These are phyloP conservation scores for Porcisia hertigi DNA, from an alignment of 208 protist genomes.

Conservation along the genomic window DNA sequence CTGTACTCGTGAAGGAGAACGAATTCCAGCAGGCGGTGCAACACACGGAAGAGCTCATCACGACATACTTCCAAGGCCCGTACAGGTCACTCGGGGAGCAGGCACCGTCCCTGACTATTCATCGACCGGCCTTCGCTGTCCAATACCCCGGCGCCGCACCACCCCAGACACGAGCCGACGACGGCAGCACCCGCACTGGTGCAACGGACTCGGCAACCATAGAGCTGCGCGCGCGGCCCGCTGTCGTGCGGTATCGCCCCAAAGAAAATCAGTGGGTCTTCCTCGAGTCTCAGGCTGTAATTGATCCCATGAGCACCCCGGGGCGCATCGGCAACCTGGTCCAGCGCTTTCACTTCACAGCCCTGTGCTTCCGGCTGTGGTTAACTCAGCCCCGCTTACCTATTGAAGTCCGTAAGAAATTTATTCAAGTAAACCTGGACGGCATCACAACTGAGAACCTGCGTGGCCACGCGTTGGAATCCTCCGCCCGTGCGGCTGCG, in stretches of 20 bases:
- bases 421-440: slow-evolving; percentile 77
- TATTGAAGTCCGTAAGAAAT: slow-evolving; percentile 84
- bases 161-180: not conserved
- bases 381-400: slow-evolving; percentile 85
- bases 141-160: slow-evolving; percentile 31
- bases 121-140: slow-evolving; percentile 78
- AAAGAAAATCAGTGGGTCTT: slow-evolving; percentile 93
- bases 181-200: not conserved
- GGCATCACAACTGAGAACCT: slow-evolving; percentile 57
- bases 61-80: slow-evolving; percentile 78
- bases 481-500: slow-evolving; percentile 50
- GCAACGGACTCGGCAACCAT: slow-evolving; percentile 7
- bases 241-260: slow-evolving; percentile 77
- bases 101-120: slow-evolving; percentile 83
- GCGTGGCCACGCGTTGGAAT: slow-evolving; percentile 49
- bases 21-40: slow-evolving; percentile 71
- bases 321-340: slow-evolving; percentile 55
- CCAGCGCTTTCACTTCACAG: slow-evolving; percentile 81
- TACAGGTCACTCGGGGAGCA: slow-evolving; percentile 77
- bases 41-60: slow-evolving; percentile 71
- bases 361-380: slow-evolving; percentile 72
- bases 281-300: slow-evolving; percentile 64
- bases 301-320: slow-evolving; percentile 72
- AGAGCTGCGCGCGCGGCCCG: slow-evolving; percentile 66
- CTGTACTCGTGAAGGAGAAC: slow-evolving; percentile 61